phyloP scores from a whole-genome alignment of 225 moss, liverwort and hornwort genomes.

The Straminergon stramineum region DNA sequence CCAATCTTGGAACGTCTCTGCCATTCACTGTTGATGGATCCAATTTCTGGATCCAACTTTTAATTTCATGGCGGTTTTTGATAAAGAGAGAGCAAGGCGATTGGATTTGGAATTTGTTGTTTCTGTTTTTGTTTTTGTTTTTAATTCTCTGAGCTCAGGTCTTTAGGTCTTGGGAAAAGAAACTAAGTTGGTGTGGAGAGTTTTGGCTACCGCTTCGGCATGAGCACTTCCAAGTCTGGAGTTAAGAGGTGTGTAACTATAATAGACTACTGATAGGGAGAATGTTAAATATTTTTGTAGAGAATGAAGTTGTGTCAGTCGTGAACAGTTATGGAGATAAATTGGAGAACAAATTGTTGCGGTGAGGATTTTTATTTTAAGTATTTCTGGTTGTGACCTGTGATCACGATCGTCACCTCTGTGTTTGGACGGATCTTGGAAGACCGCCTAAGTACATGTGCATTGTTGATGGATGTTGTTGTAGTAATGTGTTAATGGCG shows the following conservation, averaged over 20 bases:
- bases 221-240: conserved; percentile 7
- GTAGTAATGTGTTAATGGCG: background rate
- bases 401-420: background rate
- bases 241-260: background rate
- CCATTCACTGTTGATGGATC: background rate
- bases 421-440: background rate
- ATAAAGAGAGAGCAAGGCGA: background rate
- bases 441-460: no score
- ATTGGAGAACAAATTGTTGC: background rate
- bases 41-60: background rate
- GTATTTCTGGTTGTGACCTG: background rate
- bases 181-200: background rate
- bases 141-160: background rate
- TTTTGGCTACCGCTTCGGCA: background rate
- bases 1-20: background rate
- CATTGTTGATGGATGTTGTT: background rate
- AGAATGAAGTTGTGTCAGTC: background rate
- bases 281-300: background rate
- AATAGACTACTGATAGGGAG: background rate
- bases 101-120: background rate
- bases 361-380: background rate
- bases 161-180: background rate
- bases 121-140: background rate
- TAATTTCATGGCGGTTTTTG: background rate
- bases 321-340: background rate